phyloP scores from a whole-genome alignment of 2,329 filamentous ascomycete genomes.

The Xylaria sp. region DNA sequence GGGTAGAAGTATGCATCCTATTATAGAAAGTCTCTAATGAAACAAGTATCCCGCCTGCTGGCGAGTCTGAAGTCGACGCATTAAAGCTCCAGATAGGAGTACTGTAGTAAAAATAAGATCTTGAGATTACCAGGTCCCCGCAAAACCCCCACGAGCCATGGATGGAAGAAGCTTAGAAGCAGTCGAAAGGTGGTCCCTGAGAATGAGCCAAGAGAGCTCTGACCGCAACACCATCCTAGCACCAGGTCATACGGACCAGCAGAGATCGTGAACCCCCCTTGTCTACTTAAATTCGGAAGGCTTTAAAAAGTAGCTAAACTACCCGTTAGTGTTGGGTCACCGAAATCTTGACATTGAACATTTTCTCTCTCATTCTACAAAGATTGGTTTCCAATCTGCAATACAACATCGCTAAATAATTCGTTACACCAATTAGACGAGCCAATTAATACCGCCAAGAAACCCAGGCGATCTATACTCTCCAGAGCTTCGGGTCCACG shows the following conservation, averaged over 20 bases:
- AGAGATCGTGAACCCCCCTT: conserved; percentile 39
- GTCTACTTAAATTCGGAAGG: conserved; percentile 16
- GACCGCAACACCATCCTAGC: conserved; percentile 32
- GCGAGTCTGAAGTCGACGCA: neutral
- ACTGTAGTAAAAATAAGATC: conserved; percentile 17
- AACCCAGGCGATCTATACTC: conserved; percentile 35
- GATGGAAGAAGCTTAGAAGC: conserved; percentile 14
- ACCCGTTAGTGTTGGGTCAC: neutral
- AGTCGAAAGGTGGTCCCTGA: conserved; percentile 22
- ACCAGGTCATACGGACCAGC: conserved; percentile 38
- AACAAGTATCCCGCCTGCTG: neutral
- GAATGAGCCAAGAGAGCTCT: conserved; percentile 36
- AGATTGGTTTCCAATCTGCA: neutral
- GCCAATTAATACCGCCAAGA: conserved; percentile 27
- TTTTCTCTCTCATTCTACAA: neutral
- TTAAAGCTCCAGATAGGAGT: neutral
- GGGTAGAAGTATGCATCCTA: neutral
- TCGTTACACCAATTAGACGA: neutral
- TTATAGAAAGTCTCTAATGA: neutral
- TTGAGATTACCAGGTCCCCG: conserved; percentile 31
- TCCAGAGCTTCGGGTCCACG: conserved; percentile 34
- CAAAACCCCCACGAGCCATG: conserved; percentile 26
- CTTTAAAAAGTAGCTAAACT: neutral
- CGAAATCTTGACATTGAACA: conserved; percentile 7
- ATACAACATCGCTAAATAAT: neutral